Evolutionary conservation across 1,284 basidiomycete genomes (phyloP), one percentile per base, ranked within the genome.

Genomic region (Puccinia hordei): DNA sequence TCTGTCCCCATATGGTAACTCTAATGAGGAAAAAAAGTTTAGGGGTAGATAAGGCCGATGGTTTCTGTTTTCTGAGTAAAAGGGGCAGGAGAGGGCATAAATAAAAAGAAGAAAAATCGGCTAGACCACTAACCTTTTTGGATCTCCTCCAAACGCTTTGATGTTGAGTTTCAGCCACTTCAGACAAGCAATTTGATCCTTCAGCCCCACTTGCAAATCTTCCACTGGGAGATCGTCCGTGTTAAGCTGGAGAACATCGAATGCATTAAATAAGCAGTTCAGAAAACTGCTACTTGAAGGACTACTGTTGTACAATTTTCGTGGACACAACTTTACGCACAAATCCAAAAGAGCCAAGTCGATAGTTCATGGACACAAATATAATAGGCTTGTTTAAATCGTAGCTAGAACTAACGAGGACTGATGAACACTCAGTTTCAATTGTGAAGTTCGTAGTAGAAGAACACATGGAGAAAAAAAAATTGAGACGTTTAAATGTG

Each of bases 131-230:
- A 10, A 79, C 86, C 90, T 90, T 55, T 84, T 82, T 22, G 89
- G 87, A 84, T 91, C 90, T 0, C 91, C 91, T 2, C 91, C 90
- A 83, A 92, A 92, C 0, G 86, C 86, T 0, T 86, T 86, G 44
- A 92, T 89, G 81, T 92, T 90, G 15, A 89, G 83, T 81, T 90
- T 89, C 2, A 92, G 83, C 85, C 91, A 92, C 22, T 85, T 82
- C 1, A 92, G 85, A 0, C 90, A 19, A 51, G 87, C 85, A 1
- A 88, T 85, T 82, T 92, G 90, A 84, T 91, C 91, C 46, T 86
- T 85, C 82, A 91, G 89, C 0, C 90, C 90, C 12, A 87, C 89
- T 59, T 66, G 66, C 17, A 72, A 41, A 53, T 79, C 68, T 17
- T 57, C 57, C 15, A 72, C 15, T 24, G 77, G 77, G 13, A 79